Conservation (phyloP, 2,329 filamentous ascomycete genomes). For the Cladobotryum mycophilum region DNA sequence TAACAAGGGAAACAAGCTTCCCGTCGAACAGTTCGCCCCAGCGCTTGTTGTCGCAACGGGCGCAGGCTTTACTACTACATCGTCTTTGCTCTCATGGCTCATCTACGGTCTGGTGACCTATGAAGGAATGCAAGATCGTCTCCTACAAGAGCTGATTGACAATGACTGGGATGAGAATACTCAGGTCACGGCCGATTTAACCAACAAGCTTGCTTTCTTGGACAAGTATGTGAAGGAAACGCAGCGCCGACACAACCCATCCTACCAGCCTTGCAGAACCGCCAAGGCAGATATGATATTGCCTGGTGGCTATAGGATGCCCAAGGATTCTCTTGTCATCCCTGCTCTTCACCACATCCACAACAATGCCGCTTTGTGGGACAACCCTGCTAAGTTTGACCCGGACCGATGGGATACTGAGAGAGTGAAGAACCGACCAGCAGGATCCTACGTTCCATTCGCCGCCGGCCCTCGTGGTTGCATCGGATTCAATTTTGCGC, state of each 20-base stretch:
- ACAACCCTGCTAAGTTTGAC: constrained; percentile 51
- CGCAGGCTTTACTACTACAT: constrained; percentile 56
- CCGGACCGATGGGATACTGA: constrained; percentile 52
- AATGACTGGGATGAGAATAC: constrained; percentile 37
- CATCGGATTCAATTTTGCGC: constrained; percentile 59
- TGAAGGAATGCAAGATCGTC: constrained; percentile 47
- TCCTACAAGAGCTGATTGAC: constrained; percentile 53
- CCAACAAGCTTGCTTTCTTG: constrained; percentile 43
- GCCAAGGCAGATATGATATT: constrained; percentile 49
- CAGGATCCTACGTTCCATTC: constrained; percentile 52
- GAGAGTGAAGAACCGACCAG: constrained; percentile 44
- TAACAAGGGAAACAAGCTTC: constrained; percentile 47
- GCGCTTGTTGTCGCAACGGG: constrained; percentile 45
- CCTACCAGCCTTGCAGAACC: constrained; percentile 55
- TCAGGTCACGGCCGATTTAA: constrained; percentile 40
- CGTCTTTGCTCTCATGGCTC: constrained; percentile 52
- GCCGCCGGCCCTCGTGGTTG: constrained; percentile 51
- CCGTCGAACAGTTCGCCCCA: constrained; percentile 25
- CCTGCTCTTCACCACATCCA: constrained; percentile 45
- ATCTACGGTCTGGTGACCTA: constrained; percentile 49
- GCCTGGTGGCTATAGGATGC: constrained; percentile 52
- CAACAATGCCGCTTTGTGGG: constrained; percentile 50
- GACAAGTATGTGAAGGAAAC: constrained; percentile 57
- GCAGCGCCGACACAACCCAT: constrained; percentile 53
- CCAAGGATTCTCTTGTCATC: constrained; percentile 47